These are phyloP conservation scores for Emmonsiellopsis sp. DNA, from an alignment of 2,329 filamentous ascomycete species.

Conservation along the genomic window DNA sequence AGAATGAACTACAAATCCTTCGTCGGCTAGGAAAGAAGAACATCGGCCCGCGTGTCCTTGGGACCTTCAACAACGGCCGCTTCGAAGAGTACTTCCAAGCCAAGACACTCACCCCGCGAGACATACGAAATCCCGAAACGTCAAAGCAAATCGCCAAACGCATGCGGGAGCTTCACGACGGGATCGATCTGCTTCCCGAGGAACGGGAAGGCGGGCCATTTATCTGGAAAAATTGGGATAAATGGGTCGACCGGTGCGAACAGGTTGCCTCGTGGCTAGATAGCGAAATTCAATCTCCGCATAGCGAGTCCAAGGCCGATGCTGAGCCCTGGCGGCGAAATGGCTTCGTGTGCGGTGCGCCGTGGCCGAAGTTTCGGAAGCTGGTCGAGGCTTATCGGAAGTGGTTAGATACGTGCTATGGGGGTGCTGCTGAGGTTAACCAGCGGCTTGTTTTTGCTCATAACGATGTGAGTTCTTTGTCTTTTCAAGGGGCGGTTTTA, in stretches of 20 bases:
- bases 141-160: constrained; percentile 92
- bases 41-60: constrained; percentile 82
- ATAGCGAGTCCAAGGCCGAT: constrained; percentile 32
- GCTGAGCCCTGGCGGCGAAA: constrained; percentile 54
- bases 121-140: constrained; percentile 71
- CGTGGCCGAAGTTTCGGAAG: constrained; percentile 68
- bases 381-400: constrained; percentile 68
- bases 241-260: constrained; percentile 62
- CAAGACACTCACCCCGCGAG: constrained; percentile 63
- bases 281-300: constrained; percentile 46
- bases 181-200: constrained; percentile 70
- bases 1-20: constrained; percentile 79
- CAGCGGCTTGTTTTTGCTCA: constrained; percentile 86
- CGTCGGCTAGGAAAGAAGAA: constrained; percentile 79
- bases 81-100: constrained; percentile 94
- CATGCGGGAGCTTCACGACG: constrained; percentile 92
- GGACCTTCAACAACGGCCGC: constrained; percentile 86
- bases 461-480: constrained; percentile 65
- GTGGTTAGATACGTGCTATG: constrained; percentile 64
- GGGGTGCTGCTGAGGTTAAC: constrained; percentile 55
- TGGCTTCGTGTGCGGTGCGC: constrained; percentile 72
- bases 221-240: constrained; percentile 91
- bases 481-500: not conserved
- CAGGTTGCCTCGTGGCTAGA: constrained; percentile 45
- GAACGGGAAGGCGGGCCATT: constrained; percentile 72